Evolutionary conservation across 495 filamentous ascomycete genomes (phyloP), one percentile per base, ranked within the genome.

Genomic region (Xylaria sp.): DNA sequence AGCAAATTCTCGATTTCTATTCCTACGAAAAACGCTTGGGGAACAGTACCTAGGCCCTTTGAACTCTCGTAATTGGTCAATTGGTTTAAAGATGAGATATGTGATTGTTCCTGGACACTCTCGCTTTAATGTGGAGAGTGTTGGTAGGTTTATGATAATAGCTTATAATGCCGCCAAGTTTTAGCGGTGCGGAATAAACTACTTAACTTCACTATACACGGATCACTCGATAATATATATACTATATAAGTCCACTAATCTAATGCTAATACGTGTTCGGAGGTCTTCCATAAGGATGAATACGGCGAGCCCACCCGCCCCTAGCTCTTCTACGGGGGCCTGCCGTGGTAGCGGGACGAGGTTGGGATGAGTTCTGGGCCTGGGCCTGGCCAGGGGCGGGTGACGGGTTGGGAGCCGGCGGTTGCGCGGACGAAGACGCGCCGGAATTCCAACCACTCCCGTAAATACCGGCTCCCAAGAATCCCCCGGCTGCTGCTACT

Each of bases 281-380:
- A 24, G 57, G 31, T 37, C 57, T 37, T 37, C 57, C 17, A 59
- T 37, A 59, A 59, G 57, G 17, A 12, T 59, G 29, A n/a, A 59
- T 37, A 12, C 57, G 31, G 33, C 19, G 55, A 58, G 31, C 29
- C 55, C 29, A 58, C 5, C 55, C 31, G 4, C 57, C 31, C 33
- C 2, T 59, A 21, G 17, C 14, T 24, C 7, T 37, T 59, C 19
- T 21, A 59, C 29, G 17, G 15, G 31, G n/a, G 12, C 31, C 17
- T 17, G 7, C 21, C n/a, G 14, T 1, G 11, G 48, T 31, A 31
- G 52, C 52, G 52, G 52, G 26, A 17, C 1, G 52, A 31, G 52
- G 1, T 55, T 31, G 24, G 29, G 26, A 17, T 55, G 12, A 14
- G 5, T 4, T 26, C 14, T 31, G 26, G 5, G 6, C 52, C 14